Evolutionary conservation across 768 basidiomycete genomes (phyloP), one percentile per base, ranked within the genome.

Genomic region (Pholiota molesta): DNA sequence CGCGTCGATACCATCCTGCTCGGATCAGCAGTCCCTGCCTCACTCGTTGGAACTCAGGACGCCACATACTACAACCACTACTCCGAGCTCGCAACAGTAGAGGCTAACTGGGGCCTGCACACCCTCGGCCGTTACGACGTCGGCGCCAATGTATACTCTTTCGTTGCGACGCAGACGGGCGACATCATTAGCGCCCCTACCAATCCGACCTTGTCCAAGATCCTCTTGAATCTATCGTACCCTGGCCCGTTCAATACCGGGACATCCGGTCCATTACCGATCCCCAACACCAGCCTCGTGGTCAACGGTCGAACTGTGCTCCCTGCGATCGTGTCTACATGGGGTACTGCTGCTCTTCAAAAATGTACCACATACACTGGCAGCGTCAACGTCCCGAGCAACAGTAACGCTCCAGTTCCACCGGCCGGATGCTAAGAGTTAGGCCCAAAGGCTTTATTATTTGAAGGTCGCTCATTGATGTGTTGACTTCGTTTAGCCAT

Each of bases 31-130:
- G 66, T 88, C 21, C 86, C 86, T 1, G 28, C 68, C 8, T 55
- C 62, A 6, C 70, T 82, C 26, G 62, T 71, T 19, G 81, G 80
- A 29, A 85, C 79, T 2, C 78, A 71, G 9, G 87, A 89, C 72
- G 45, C 70, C 53, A 82, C 78, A 5, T 86, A 80, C 73, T 88
- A 89, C 72, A 82, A 83, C 1, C 87, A 89, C 71, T 88, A 87
- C 73, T 86, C 85, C 1, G 67, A 73, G 52, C 74, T 88, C 52
- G 79, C 81, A 10, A 84, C 86, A 19, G 78, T 87, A 26, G 71
- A 87, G 72, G 78, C 79, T 31, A 89, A 89, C 73, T 89, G 87
- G 87, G 73, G 73, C 8, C 82, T 89, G 33, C 80, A 80, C 35
- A 84, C 83, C 16, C 83, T 88, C 23, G 87, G 87, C 26, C 81